Evolutionary conservation across 2,329 filamentous ascomycete genomes (phyloP), one percentile per base, ranked within the genome.

Genomic region (Hypoxylon sp.): DNA sequence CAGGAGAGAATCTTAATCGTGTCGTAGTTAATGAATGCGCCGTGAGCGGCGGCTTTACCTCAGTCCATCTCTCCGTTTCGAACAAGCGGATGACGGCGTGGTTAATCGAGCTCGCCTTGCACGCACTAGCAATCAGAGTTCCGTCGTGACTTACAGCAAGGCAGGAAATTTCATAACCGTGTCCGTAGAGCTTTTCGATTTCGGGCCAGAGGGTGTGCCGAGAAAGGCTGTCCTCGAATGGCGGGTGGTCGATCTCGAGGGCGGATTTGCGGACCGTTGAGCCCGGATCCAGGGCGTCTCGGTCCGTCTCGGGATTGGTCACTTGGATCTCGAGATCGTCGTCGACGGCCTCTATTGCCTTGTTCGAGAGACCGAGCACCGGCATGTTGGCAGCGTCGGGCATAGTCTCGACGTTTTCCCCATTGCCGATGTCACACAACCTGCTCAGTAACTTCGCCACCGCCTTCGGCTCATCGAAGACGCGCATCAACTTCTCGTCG

Each of bases 401-500:
- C 77, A 97, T 85, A 28, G 81, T 75, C 36, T 76, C 74, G 49
- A 74, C 68, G 46, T 67, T 82, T 79, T 80, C 76, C 2, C 77
- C 52, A 14, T 28, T 76, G 56, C 82, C 79, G 63, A 93, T 89
- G 4, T 87, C 89, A 69, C 90, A 91, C 2, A 97, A 85, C 7
- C 83, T 86, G 63, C 86, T 81, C 2, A 98, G 85, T 72, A 98
- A 86, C 17, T 86, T 84, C 0, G 94, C 94, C 9, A 97, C 92
- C 4, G 91, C 91, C 76, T 89, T 92, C 5, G 96, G 96, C 80
- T 97, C 90, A 75, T 92, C 90, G 79, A 99, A 99, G 1, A 99
- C 95, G 23, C 96, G 91, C 78, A 99, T 88, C n/a, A 99, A 88
- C 81, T 99, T 99, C 83, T 99, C 96, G 72, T 99, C 96, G 2